Evolutionary conservation across 1,284 basidiomycete genomes (phyloP), one percentile per base, ranked within the genome.

Genomic region (Bondarzewia mesenterica): DNA sequence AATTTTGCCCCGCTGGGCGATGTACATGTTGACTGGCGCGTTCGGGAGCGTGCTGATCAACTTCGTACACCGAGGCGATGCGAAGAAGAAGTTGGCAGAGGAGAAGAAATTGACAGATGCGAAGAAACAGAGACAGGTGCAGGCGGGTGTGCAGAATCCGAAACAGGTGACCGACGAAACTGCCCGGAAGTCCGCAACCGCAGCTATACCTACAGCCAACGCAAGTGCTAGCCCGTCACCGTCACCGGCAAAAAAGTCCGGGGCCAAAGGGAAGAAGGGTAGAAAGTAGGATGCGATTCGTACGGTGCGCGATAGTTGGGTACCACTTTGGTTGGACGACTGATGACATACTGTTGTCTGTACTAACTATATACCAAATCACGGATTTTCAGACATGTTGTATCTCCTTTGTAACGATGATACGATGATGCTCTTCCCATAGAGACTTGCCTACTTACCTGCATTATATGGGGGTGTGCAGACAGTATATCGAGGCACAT

Each of bases 31-130:
- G 6, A 78, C 81, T 1, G 84, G 82, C 26, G 69, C 66, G 32
- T 22, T 81, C 38, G 83, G 74, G 2, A 81, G 80, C n/a, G 32
- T 81, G 44, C 48, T 82, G 22, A 71, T 86, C 57, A 71, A 73
- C 35, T 51, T 81, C 22, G 59, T 84, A 54, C 82, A 85, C 57
- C 64, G 59, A 5, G 59, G 50, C 39, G 52, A 52, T 27, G 52
- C 37, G 23, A 47, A 50, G 15, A 43, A 54, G 49, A 45, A 43
- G 37, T 20, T 29, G 23, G 42, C 42, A 20, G 22, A 10, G 26
- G 29, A 43, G 8, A 15, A 27, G 23, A 48, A 49, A 23, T 43
- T 36, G 16, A 29, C 23, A 32, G 48, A 41, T 37, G 49, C 5
- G 1, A 23, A 39, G 35, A 15, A 10, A 15, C 37, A 45, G 42